Conservation (phyloP, 169 alveolate species). For the Plasmodium sp. region DNA sequence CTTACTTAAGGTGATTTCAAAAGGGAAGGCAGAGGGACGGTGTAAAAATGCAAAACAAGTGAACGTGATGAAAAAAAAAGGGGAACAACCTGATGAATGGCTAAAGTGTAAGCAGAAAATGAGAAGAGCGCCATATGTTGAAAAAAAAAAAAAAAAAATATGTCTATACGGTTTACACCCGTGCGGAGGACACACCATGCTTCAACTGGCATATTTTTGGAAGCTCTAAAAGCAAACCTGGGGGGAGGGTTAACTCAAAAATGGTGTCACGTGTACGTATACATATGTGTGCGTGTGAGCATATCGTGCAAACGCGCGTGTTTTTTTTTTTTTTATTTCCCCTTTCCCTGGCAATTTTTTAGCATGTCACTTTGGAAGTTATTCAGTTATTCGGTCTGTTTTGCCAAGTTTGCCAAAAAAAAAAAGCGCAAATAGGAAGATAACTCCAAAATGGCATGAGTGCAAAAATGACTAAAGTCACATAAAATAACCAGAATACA, state of each 20-base stretch:
- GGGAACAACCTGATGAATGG: neutral
- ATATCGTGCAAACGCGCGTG: neutral
- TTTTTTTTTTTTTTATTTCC: neutral
- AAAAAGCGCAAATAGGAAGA: neutral
- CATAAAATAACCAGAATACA: neutral
- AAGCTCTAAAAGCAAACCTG: neutral
- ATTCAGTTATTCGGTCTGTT: neutral
- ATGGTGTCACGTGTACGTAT: neutral
- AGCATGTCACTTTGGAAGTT: neutral
- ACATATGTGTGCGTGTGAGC: neutral
- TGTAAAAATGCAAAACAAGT: constrained; percentile 1
- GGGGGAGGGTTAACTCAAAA: neutral
- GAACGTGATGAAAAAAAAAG: neutral
- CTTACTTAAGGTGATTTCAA: neutral
- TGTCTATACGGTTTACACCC: neutral
- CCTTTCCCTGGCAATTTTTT: neutral
- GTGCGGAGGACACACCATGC: neutral
- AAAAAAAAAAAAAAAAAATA: neutral
- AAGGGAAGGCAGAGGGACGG: neutral
- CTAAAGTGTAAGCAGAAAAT: neutral
- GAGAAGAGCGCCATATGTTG: neutral
- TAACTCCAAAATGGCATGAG: neutral
- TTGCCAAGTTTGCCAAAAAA: neutral
- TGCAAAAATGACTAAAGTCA: neutral
- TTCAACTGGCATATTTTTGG: neutral